Evolutionary conservation across 805 yeast species (phyloP).

Genomic region (Zygoascus bituminiphila): DNA sequence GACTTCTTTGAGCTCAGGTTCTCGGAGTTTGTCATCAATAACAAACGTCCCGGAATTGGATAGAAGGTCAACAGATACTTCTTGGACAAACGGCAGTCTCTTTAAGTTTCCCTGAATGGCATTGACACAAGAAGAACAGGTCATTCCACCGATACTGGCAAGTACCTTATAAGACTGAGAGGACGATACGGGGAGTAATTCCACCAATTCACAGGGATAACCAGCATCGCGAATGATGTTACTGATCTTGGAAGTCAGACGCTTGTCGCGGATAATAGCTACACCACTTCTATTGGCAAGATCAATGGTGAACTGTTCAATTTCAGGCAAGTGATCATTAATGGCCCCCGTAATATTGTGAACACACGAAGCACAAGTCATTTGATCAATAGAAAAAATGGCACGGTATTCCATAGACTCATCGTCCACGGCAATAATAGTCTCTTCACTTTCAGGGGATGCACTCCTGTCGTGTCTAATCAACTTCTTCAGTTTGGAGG

Average conservation of each 20-base stretch:
- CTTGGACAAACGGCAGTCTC: constrained; percentile 43
- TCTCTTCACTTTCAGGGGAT: background rate
- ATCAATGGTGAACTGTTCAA: constrained; percentile 40
- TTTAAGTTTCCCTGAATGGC: constrained; percentile 41
- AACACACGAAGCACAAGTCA: constrained; percentile 62
- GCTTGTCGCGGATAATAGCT: constrained; percentile 43
- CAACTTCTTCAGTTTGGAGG: constrained; percentile 12
- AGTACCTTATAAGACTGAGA: constrained; percentile 39
- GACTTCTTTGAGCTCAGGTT: constrained; percentile 39
- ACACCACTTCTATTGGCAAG: constrained; percentile 45
- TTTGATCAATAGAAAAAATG: constrained; percentile 50
- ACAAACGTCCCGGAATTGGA: constrained; percentile 58
- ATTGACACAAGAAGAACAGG: constrained; percentile 63
- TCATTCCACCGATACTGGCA: constrained; percentile 65
- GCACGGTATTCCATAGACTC: constrained; percentile 35
- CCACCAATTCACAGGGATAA: constrained; percentile 44
- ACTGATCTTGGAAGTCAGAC: constrained; percentile 41
- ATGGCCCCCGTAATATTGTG: constrained; percentile 40
- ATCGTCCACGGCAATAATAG: background rate
- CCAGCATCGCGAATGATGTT: constrained; percentile 40
- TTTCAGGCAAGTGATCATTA: constrained; percentile 25
- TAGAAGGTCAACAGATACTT: constrained; percentile 47
- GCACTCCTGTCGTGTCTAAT: constrained; percentile 7
- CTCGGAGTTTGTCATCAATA: constrained; percentile 31
- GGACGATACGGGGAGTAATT: constrained; percentile 49